Base-by-base conservation (phyloP, 352 stramenopile species). In the Globisporangium spiculum region DNA sequence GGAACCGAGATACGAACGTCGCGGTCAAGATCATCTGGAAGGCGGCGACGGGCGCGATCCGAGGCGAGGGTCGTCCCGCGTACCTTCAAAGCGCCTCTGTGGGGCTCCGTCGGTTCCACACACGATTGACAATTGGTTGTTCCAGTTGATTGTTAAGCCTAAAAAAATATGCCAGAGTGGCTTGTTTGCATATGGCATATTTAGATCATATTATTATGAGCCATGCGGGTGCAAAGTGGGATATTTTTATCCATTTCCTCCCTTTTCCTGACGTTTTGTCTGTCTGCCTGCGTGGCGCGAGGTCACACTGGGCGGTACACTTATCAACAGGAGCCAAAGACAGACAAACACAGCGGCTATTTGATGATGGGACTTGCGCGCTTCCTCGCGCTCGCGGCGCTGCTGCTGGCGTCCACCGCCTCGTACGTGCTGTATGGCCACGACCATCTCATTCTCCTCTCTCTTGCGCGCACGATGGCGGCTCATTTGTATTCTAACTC, bases 351-450 rank as follows among this genome's bases (percentile, higher is more conserved):
- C 7, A 12, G 9, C 3, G 44, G 20, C 12, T 14, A 24, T 52
- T 52, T 52, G 60, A 76, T 74, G 65, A 68, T 72, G 70, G 60
- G 74, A 67, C 46, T 86, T 26, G 53, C 62, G 36, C 73, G 66
- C 67, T 71, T 61, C 60, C 38, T 71, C 72, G 71, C 78, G 59
- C 67, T 86, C 46, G 63, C 71, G 14, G 70, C 70, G 70, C 69
- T 83, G 41, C 64, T 84, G 54, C 66, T 86, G 53, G 68, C 66
- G 46, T 67, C 73, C 18, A 71, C 52, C 24, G 58, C 60, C 7
- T 69, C 48, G 71, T 76, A 64, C 57, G 62, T 67, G 3, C 34
- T 55, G 24, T 32, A 46, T 65, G 27, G 7, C 16, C 30, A 22
- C 18, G 6, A 4, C 16, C 16, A 18, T 9, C 3, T 32, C 14